A percentile compares a stretch with the other conserved stretches of the same genome.
Evolutionary conservation across 192 early-diverging fungal genomes (phyloP).

Genomic region (Coemansia furcata): DNA sequence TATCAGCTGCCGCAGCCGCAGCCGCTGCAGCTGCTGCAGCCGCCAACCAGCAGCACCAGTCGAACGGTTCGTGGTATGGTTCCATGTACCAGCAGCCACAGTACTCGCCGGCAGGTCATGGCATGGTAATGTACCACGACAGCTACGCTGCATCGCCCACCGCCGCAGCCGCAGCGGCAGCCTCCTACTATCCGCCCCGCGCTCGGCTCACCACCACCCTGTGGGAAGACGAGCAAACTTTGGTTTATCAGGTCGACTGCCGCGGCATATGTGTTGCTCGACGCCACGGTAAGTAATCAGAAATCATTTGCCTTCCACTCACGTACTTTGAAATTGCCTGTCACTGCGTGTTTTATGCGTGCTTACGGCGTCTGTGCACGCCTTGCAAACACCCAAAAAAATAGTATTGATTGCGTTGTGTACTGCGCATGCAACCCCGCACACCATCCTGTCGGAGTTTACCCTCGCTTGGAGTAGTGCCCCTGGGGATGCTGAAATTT

Average conservation of each 20-base stretch:
- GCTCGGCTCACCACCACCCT: constrained; percentile 65
- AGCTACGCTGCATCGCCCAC: constrained; percentile 45
- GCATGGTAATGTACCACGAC: constrained; percentile 54
- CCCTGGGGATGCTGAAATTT: not conserved
- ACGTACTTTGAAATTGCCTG: not conserved
- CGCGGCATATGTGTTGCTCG: constrained; percentile 77
- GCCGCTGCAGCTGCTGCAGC: constrained; percentile 32
- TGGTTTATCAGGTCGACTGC: constrained; percentile 79
- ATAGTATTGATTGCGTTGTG: not conserved
- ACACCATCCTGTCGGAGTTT: not conserved
- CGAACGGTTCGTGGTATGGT: constrained; percentile 40
- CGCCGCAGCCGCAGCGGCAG: constrained; percentile 42
- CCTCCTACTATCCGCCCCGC: constrained; percentile 54
- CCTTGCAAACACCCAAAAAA: not conserved
- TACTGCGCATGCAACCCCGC: not conserved
- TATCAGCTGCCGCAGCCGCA: constrained; percentile 29
- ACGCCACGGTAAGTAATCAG: constrained; percentile 56
- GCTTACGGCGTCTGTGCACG: constrained; percentile 9
- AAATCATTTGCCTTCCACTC: not conserved
- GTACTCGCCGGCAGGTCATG: constrained; percentile 46
- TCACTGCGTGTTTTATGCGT: constrained; percentile 15
- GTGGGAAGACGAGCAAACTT: constrained; percentile 81
- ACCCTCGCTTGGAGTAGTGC: not conserved
- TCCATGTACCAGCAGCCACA: constrained; percentile 48
- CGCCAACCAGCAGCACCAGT: constrained; percentile 42